Percentiles rank a stretch among this genome's conserved stretches.
Conservation (phyloP, 1,284 basidiomycete species). For the Tetrapyrgos nigripes region DNA sequence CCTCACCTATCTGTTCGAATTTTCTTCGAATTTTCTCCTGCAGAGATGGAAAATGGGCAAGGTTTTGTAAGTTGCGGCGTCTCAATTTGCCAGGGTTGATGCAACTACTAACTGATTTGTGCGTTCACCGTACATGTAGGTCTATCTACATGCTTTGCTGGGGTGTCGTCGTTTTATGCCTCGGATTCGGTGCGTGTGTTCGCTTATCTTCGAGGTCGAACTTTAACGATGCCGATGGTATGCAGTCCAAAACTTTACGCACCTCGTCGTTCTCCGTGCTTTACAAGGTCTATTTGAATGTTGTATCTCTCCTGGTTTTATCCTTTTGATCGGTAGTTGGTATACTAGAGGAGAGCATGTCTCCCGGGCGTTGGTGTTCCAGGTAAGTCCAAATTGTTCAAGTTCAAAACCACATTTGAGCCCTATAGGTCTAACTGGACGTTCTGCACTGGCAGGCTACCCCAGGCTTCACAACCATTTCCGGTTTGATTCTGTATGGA, state of each 20-base stretch:
- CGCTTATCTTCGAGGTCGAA: no score
- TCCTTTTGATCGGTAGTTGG: conserved; percentile 24
- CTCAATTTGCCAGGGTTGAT: not conserved
- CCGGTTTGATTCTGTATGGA: conserved; percentile 16
- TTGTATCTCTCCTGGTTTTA: conserved; percentile 24
- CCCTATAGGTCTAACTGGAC: not conserved
- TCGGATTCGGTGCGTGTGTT: conserved; percentile 13
- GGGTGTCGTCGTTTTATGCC: conserved; percentile 19
- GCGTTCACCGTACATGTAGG: no score
- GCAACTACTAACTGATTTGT: not conserved
- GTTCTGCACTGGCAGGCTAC: conserved; percentile 8
- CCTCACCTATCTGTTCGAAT: conserved; percentile 17
- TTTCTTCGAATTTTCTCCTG: conserved; percentile 19
- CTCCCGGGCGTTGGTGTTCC: conserved; percentile 22
- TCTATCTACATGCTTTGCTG: conserved; percentile 22
- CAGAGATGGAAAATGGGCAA: conserved; percentile 22
- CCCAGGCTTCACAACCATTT: conserved; percentile 9
- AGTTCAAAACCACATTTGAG: not conserved
- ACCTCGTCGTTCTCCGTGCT: conserved; percentile 20
- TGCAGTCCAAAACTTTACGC: conserved; percentile 17
- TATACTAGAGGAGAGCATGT: conserved; percentile 20
- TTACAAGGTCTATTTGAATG: conserved; percentile 26
- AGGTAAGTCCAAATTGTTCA: not conserved
- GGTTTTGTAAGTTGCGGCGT: conserved; percentile 11
- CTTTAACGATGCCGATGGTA: no score